Evolutionary conservation across 495 filamentous ascomycete genomes (phyloP).

Genomic region (Tuber microsphaerosporum): DNA sequence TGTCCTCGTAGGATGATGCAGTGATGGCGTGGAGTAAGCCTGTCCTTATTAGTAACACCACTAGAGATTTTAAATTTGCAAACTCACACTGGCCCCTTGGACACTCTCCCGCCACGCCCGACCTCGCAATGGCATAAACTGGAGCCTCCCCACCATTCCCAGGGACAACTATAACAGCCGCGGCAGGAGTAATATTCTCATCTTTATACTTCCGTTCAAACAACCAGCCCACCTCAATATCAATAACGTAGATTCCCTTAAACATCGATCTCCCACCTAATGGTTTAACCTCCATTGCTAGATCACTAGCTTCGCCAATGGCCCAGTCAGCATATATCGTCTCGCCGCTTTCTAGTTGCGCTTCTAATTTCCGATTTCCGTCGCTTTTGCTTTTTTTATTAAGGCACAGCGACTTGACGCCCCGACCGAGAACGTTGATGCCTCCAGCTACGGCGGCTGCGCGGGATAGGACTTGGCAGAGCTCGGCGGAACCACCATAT

Average conservation of each 20-base stretch:
- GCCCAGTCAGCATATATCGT: conserved; percentile 24
- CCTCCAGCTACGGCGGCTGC: conserved; percentile 87
- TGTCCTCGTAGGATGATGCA: conserved; percentile 11
- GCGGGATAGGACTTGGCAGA: conserved; percentile 85
- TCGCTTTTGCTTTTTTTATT: background rate
- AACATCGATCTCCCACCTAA: background rate
- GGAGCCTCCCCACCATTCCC: conserved; percentile 5
- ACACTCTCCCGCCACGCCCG: conserved; percentile 32
- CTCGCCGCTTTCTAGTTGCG: conserved; percentile 26
- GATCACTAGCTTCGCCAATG: conserved; percentile 7
- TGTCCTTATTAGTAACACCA: background rate
- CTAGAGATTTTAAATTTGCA: background rate
- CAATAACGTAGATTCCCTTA: conserved; percentile 11
- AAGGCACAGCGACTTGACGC: conserved; percentile 47
- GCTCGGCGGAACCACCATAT: conserved; percentile 87
- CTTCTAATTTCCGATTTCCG: conserved; percentile 5
- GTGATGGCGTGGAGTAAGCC: conserved; percentile 19
- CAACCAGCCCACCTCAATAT: conserved; percentile 11
- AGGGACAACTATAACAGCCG: conserved; percentile 24
- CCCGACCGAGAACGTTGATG: conserved; percentile 74
- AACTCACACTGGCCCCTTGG: conserved; percentile 20
- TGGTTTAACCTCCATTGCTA: background rate
- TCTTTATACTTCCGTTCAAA: conserved; percentile 33
- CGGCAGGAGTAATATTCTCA: conserved; percentile 29
- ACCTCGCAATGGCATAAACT: conserved; percentile 27